Conservation (phyloP, 306 rosid genomes). For the Vigna radiata region DNA sequence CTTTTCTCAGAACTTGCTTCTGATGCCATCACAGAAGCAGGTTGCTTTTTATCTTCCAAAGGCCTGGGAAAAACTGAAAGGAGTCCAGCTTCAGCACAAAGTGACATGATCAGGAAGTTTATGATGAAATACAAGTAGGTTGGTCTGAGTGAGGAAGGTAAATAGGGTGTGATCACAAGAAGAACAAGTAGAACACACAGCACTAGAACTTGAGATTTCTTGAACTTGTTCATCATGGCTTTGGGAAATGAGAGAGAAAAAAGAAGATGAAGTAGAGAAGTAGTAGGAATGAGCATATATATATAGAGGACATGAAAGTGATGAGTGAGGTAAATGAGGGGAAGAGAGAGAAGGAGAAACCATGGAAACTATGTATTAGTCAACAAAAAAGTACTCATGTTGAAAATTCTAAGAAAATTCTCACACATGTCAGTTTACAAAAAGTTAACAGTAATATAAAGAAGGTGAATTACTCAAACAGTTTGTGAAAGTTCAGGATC, state of each 20-base stretch:
- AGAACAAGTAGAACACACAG: conserved; percentile 57
- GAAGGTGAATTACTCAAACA: not conserved
- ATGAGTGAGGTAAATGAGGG: not conserved
- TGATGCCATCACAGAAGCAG: conserved; percentile 9
- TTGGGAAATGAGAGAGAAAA: conserved; percentile 35
- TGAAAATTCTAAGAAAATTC: conserved; percentile 43
- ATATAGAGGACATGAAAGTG: conserved; percentile 41
- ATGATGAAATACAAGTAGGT: conserved; percentile 65
- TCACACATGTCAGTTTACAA: conserved; percentile 1
- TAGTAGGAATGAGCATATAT: conserved; percentile 41
- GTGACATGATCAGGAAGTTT: conserved; percentile 70
- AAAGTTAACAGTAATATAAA: conserved; percentile 12
- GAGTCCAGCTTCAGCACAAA: conserved; percentile 77
- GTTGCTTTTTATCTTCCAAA: conserved; percentile 47
- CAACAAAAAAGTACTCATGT: conserved; percentile 25
- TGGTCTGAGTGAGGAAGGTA: conserved; percentile 67
- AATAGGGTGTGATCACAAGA: conserved; percentile 63
- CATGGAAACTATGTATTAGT: conserved; percentile 20
- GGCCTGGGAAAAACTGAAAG: conserved; percentile 56
- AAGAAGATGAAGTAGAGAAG: conserved; percentile 34
- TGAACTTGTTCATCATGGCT: conserved; percentile 54
- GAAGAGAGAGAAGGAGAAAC: not conserved
- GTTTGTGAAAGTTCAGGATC: not conserved
- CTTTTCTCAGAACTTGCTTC: conserved; percentile 44
- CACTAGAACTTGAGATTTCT: conserved; percentile 63